These are phyloP conservation scores for Pseudocercospora crystallina DNA, from an alignment of 2,329 filamentous ascomycete genomes.

Conservation along the genomic window DNA sequence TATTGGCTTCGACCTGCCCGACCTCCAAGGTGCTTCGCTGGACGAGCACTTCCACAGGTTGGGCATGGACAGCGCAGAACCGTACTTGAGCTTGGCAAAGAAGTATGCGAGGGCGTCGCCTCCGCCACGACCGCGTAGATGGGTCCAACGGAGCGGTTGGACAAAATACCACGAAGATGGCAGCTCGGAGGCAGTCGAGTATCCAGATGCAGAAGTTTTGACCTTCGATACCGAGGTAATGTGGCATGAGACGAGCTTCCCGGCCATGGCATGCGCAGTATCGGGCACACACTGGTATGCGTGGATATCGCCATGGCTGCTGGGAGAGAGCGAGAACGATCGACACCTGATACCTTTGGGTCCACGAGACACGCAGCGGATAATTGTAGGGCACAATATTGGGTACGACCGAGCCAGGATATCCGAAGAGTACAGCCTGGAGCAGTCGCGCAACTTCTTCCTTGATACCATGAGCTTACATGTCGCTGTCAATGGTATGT, in stretches of 20 bases:
- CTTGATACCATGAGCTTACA: constrained; percentile 98
- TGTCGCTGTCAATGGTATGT: constrained; percentile 98
- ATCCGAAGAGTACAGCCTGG: constrained; percentile 81
- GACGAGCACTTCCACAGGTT: constrained; percentile 94
- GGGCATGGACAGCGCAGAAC: constrained; percentile 81
- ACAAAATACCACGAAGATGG: constrained; percentile 85
- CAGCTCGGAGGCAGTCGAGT: constrained; percentile 67
- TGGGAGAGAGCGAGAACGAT: constrained; percentile 75
- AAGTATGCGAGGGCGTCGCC: constrained; percentile 64
- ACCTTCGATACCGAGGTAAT: constrained; percentile 97
- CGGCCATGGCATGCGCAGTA: constrained; percentile 94
- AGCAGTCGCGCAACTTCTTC: constrained; percentile 81
- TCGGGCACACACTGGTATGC: constrained; percentile 92
- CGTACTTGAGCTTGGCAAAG: constrained; percentile 74
- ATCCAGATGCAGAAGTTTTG: constrained; percentile 76
- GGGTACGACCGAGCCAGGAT: constrained; percentile 91
- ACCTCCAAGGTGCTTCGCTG: constrained; percentile 73
- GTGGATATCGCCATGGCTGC: constrained; percentile 93
- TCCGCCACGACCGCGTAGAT: constrained; percentile 65
- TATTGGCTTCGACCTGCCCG: constrained; percentile 82
- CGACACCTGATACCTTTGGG: constrained; percentile 85
- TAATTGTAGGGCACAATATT: constrained; percentile 92
- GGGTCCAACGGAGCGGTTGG: constrained; percentile 82
- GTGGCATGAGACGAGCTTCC: constrained; percentile 89
- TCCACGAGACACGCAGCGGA: constrained; percentile 67